Evolutionary conservation across 805 yeast genomes (phyloP).

Genomic region (Starmera quercuum): DNA sequence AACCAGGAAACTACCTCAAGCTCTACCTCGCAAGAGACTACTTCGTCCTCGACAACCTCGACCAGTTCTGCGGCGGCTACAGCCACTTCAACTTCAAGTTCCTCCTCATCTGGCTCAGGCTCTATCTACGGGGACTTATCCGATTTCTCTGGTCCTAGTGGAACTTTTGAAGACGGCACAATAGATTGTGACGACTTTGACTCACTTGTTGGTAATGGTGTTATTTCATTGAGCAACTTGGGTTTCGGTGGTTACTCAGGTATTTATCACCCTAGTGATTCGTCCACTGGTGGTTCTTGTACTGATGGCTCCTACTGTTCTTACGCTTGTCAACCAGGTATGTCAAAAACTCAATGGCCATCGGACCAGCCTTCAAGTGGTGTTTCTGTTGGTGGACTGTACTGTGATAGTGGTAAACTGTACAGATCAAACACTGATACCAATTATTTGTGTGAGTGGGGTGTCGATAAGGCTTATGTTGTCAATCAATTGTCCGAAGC

Average conservation of each 20-base stretch:
- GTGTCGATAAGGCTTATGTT: conserved; percentile 60
- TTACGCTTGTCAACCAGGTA: conserved; percentile 97
- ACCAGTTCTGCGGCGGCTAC: conserved; percentile 9
- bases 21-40: conserved; percentile 11
- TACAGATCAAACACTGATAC: conserved; percentile 69
- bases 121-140: conserved; percentile 48
- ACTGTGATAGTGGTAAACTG: conserved; percentile 77
- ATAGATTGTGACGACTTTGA: conserved; percentile 66
- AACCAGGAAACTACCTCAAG: conserved; percentile 16
- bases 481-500: conserved; percentile 52
- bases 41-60: conserved; percentile 17
- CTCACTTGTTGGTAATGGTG: conserved; percentile 62
- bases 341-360: conserved; percentile 99
- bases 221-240: conserved; percentile 60
- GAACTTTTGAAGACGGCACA: conserved; percentile 62
- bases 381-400: conserved; percentile 88
- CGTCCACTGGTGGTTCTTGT: conserved; percentile 61
- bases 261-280: conserved; percentile 44
- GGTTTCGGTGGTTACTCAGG: conserved; percentile 84
- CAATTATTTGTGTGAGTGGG: conserved; percentile 83
- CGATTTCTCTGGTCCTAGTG: conserved; percentile 48
- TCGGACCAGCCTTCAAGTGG: conserved; percentile 79
- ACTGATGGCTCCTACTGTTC: conserved; percentile 91
- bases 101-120: conserved; percentile 24
- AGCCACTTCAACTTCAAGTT: conserved; percentile 10